Conservation (phyloP, 345 rosid genomes). For the Arabis alpina region DNA sequence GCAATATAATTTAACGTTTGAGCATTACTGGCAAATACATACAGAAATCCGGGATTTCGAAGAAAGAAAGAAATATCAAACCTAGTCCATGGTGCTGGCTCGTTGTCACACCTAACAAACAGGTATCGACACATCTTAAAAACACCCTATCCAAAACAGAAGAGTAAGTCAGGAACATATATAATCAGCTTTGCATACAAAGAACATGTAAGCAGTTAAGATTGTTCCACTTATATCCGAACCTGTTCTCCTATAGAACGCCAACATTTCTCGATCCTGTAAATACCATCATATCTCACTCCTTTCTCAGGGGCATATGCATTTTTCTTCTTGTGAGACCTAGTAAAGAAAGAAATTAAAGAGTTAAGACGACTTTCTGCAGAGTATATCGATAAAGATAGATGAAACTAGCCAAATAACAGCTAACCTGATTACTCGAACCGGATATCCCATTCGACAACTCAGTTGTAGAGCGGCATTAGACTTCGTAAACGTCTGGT, state of each 20-base stretch:
- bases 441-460: conserved; percentile 79
- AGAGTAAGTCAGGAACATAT: conserved; percentile 1
- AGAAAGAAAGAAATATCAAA: conserved; percentile 27
- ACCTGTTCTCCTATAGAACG: conserved; percentile 67
- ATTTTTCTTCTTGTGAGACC: conserved; percentile 78
- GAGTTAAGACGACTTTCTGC: background rate
- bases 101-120: conserved; percentile 83
- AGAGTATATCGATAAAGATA: background rate
- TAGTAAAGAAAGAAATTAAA: conserved; percentile 21
- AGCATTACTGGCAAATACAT: background rate
- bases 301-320: conserved; percentile 74
- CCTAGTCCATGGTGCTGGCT: conserved; percentile 88
- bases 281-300: conserved; percentile 83
- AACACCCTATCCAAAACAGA: conserved; percentile 47
- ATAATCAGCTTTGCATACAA: background rate
- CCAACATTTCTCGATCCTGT: conserved; percentile 84
- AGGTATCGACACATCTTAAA: conserved; percentile 70
- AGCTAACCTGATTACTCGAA: conserved; percentile 80
- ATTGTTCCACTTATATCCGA: background rate
- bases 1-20: conserved; percentile 1
- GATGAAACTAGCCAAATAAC: background rate
- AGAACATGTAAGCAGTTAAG: background rate
- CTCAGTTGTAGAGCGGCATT: conserved; percentile 77
- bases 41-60: background rate
- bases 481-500: conserved; percentile 58